A percentile compares a stretch with the other conserved stretches of the same genome.
Conservation (phyloP, 2,329 filamentous ascomycete genomes). For the Aspergillus bombycis region DNA sequence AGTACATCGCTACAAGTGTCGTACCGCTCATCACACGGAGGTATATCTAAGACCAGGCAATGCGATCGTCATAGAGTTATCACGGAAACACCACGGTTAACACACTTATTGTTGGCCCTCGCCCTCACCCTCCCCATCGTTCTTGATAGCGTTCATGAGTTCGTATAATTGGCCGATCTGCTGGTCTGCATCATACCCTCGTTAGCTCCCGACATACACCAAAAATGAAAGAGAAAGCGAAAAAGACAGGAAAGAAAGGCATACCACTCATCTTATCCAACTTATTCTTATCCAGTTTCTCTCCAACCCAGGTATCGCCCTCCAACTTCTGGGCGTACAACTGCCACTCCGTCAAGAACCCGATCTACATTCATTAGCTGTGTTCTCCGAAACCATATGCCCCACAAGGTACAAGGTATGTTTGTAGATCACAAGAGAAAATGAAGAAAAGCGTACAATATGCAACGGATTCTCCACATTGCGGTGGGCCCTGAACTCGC, state of each 20-base stretch:
- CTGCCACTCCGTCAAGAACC: constrained; percentile 96
- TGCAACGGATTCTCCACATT: constrained; percentile 88
- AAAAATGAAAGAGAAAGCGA: constrained; percentile 3
- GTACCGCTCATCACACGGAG: background rate
- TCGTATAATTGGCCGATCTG: constrained; percentile 94
- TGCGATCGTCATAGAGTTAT: background rate
- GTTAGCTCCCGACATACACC: background rate
- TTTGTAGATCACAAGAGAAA: background rate
- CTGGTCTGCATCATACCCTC: constrained; percentile 64
- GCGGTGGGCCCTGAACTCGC: constrained; percentile 84
- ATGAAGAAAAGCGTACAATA: constrained; percentile 63
- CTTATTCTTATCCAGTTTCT: constrained; percentile 80
- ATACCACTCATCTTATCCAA: constrained; percentile 92
- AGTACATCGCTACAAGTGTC: no score
- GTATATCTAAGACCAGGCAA: background rate
- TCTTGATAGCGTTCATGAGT: constrained; percentile 79
- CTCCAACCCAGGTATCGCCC: constrained; percentile 80
- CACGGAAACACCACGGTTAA: background rate
- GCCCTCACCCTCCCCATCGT: constrained; percentile 38
- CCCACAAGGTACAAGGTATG: background rate
- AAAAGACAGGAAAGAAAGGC: constrained; percentile 33
- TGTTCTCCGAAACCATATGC: background rate
- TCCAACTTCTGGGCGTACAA: constrained; percentile 90
- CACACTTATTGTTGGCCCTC: background rate
- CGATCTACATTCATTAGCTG: constrained; percentile 64